A percentile compares a stretch with the other conserved stretches of the same genome.
These are phyloP conservation scores for Phytophthora megakarya DNA, from an alignment of 352 stramenopile species.

Conservation along the genomic window DNA sequence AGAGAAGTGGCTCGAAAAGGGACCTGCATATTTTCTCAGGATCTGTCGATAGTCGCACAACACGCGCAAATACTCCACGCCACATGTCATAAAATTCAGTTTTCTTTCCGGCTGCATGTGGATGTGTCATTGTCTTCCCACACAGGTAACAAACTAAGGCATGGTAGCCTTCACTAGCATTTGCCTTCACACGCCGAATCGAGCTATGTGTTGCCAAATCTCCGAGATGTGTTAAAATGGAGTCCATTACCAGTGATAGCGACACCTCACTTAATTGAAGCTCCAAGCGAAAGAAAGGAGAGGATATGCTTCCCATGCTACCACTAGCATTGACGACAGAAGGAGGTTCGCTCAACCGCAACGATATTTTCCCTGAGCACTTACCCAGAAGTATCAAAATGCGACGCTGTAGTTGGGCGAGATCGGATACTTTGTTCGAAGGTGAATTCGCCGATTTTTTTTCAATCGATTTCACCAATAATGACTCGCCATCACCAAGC, in stretches of 20 bases:
- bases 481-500: conserved; percentile 10
- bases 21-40: conserved; percentile 70
- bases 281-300: conserved; percentile 43
- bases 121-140: conserved; percentile 70
- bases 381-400: conserved; percentile 68
- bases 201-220: conserved; percentile 55
- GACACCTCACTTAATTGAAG: conserved; percentile 51
- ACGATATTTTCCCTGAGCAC: conserved; percentile 47
- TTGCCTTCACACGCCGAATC: conserved; percentile 63
- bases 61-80: conserved; percentile 48
- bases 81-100: conserved; percentile 69
- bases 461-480: conserved; percentile 9
- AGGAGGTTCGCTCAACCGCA: conserved; percentile 49
- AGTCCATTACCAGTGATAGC: conserved; percentile 50
- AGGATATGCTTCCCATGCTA: conserved; percentile 29
- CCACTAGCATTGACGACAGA: conserved; percentile 9
- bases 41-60: conserved; percentile 69
- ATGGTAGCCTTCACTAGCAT: conserved; percentile 71
- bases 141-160: conserved; percentile 72
- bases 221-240: conserved; percentile 57
- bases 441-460: conserved; percentile 12
- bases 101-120: conserved; percentile 61
- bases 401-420: conserved; percentile 58
- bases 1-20: conserved; percentile 76
- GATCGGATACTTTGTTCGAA: conserved; percentile 30